Conservation (phyloP, 257 asterid genomes). For the Gentiana dahurica region DNA sequence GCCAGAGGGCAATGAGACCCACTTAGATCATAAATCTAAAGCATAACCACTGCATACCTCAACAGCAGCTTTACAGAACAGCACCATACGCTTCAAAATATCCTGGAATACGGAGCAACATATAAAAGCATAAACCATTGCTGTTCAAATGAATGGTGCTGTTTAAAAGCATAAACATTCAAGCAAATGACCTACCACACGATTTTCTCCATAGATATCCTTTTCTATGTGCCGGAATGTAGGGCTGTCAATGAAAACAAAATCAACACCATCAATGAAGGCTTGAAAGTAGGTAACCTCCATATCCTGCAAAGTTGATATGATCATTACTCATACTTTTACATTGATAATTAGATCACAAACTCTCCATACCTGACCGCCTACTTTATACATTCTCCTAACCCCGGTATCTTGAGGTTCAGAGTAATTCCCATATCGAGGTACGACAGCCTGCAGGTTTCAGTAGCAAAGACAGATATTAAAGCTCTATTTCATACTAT, state of each 20-base stretch:
- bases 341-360: slow-evolving; percentile 13
- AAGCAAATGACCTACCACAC: slow-evolving; percentile 37
- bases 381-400: slow-evolving; percentile 59
- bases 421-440: slow-evolving; percentile 67
- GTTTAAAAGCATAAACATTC: neutral
- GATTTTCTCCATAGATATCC: slow-evolving; percentile 78
- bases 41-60: slow-evolving; percentile 45
- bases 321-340: slow-evolving; percentile 1
- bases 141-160: no score
- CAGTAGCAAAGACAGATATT: slow-evolving; percentile 6
- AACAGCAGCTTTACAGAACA: slow-evolving; percentile 91
- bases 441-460: slow-evolving; percentile 63
- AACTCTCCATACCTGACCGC: slow-evolving; percentile 64
- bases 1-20: no score
- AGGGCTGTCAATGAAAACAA: slow-evolving; percentile 78
- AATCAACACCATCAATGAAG: slow-evolving; percentile 88
- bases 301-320: slow-evolving; percentile 50
- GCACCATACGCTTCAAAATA: slow-evolving; percentile 80
- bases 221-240: slow-evolving; percentile 44
- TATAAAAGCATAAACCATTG: neutral
- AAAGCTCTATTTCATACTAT: neutral
- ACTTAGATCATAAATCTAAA: neutral
- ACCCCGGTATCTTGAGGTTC: slow-evolving; percentile 72
- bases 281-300: slow-evolving; percentile 89
- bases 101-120: slow-evolving; percentile 50